These are phyloP conservation scores for Arctium minus DNA, from an alignment of 129 eudicot genomes.

Conservation along the genomic window DNA sequence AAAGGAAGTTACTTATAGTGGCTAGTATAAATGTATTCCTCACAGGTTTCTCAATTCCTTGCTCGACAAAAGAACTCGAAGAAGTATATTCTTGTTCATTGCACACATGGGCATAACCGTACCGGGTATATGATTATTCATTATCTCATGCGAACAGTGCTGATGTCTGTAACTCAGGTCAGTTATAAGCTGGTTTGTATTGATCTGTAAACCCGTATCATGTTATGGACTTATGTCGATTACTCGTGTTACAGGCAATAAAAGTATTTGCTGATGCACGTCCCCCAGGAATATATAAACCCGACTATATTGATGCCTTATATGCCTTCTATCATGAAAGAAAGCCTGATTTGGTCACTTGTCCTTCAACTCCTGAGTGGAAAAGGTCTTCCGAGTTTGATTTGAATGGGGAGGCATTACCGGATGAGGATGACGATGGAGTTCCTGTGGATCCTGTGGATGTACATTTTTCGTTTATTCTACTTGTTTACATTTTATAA, in stretches of 20 bases:
- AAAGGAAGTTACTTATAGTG: not conserved
- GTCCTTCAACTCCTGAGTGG: slow-evolving; percentile 99
- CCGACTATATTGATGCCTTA: slow-evolving; percentile 87
- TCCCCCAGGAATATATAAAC: slow-evolving; percentile 95
- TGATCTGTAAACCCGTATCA: not conserved
- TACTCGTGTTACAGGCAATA: slow-evolving; percentile 57
- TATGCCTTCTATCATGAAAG: slow-evolving; percentile 89
- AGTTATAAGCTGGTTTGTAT: slow-evolving; percentile 21
- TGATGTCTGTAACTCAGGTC: slow-evolving; percentile 84
- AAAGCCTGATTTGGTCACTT: slow-evolving; percentile 65
- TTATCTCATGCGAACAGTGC: slow-evolving; percentile 82
- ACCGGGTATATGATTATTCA: slow-evolving; percentile 97
- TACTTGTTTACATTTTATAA: not conserved
- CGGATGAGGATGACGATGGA: slow-evolving; percentile 96
- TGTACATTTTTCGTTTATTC: slow-evolving; percentile 33
- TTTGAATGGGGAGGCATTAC: slow-evolving; percentile 92
- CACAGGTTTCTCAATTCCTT: slow-evolving; percentile 77
- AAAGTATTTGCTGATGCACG: slow-evolving; percentile 80
- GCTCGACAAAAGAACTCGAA: slow-evolving; percentile 70
- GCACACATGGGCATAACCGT: slow-evolving; percentile 99
- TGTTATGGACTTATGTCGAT: not conserved
- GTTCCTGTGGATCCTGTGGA: slow-evolving; percentile 49
- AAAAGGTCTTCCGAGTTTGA: slow-evolving; percentile 90
- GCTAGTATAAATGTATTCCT: slow-evolving; percentile 1
- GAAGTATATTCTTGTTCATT: slow-evolving; percentile 84